A percentile compares a stretch with the other conserved stretches of the same genome.
These are phyloP conservation scores for Panicum hallii DNA, from an alignment of 202 grass and related monocot species.

Conservation along the genomic window DNA sequence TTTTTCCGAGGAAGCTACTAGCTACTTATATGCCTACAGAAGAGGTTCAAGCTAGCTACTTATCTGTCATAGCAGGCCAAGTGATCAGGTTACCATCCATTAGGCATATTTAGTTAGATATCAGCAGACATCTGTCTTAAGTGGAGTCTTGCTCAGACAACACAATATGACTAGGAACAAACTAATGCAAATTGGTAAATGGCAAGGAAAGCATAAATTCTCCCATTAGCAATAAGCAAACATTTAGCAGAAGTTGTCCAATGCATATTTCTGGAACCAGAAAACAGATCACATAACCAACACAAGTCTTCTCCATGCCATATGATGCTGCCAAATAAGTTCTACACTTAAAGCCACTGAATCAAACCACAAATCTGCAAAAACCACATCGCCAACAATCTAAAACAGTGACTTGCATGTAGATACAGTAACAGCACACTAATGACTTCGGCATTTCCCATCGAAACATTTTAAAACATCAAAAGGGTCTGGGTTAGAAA, in stretches of 20 bases:
- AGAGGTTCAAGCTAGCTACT: too few relatives aligned
- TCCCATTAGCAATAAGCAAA: neutral
- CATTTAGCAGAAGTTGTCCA: neutral
- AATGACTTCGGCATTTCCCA: slow-evolving; percentile 1
- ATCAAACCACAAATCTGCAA: neutral
- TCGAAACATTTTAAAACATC: neutral
- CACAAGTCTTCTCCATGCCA: neutral
- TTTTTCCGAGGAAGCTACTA: too few relatives aligned
- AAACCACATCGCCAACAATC: neutral
- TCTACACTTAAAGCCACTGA: neutral
- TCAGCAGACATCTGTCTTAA: neutral
- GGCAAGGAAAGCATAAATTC: neutral
- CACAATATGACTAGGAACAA: neutral
- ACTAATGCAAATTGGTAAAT: neutral
- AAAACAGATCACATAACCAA: neutral
- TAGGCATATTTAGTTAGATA: too few relatives aligned
- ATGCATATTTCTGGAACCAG: neutral
- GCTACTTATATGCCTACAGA: too few relatives aligned
- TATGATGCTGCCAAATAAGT: neutral
- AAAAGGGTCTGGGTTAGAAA: slow-evolving; percentile 21
- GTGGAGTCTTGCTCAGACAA: neutral
- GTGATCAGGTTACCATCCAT: neutral
- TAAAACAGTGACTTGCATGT: neutral
- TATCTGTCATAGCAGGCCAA: neutral
- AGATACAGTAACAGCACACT: neutral